Percentiles rank a stretch among this genome's conserved stretches.
Conservation (phyloP, 164 flowering plant species). For the Echeveria elegans region DNA sequence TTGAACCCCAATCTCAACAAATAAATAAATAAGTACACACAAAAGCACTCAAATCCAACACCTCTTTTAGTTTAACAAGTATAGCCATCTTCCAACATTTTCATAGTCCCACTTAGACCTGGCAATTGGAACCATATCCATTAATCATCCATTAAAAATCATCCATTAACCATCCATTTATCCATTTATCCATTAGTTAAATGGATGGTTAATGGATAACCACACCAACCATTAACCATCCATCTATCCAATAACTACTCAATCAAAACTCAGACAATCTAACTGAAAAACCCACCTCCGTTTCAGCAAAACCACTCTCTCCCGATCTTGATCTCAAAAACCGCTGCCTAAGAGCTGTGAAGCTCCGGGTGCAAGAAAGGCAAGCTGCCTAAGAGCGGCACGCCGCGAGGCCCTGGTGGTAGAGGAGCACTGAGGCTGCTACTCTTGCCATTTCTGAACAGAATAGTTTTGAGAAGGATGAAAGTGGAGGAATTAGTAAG, state of each 20-base stretch:
- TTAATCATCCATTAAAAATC: too few relatives aligned
- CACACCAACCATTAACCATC: too few relatives aligned
- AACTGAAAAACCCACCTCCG: too few relatives aligned
- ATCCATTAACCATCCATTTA: too few relatives aligned
- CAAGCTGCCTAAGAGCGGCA: constrained; percentile 45
- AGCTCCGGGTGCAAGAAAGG: constrained; percentile 34
- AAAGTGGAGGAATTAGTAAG: neutral
- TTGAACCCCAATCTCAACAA: neutral
- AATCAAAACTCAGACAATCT: too few relatives aligned
- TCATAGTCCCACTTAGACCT: neutral
- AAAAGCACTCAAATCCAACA: neutral
- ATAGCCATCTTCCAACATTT: neutral
- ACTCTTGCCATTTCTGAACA: neutral
- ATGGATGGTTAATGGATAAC: too few relatives aligned
- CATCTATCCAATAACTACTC: too few relatives aligned
- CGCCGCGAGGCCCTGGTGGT: constrained; percentile 39
- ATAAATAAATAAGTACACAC: neutral
- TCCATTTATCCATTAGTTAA: too few relatives aligned
- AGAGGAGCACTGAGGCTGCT: neutral
- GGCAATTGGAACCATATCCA: too few relatives aligned
- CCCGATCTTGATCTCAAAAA: too few relatives aligned
- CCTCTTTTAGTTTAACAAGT: neutral
- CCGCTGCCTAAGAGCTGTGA: too few relatives aligned
- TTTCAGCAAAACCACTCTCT: too few relatives aligned
- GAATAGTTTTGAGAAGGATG: neutral